phyloP scores from a whole-genome alignment of 495 filamentous ascomycete genomes.

The Penicillium bialowiezense region DNA sequence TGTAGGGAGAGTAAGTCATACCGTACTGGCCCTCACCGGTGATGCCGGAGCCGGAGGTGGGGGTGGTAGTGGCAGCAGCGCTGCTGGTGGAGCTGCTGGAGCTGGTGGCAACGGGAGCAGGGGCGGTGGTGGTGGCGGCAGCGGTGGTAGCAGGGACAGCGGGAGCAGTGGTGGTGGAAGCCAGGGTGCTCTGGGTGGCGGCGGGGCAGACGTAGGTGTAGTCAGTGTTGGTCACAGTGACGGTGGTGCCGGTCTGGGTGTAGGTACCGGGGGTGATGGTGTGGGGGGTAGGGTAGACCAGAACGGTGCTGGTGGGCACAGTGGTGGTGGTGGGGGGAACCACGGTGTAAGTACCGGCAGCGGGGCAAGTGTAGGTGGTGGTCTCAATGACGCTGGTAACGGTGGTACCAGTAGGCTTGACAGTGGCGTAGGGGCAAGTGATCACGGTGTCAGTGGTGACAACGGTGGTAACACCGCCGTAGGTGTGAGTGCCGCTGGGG shows the following conservation, averaged over 20 bases:
- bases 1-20: conserved; percentile 92
- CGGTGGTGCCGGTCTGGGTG: conserved; percentile 62
- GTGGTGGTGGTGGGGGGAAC: conserved; percentile 61
- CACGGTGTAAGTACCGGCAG: conserved; percentile 78
- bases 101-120: conserved; percentile 11
- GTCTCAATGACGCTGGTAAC: conserved; percentile 68
- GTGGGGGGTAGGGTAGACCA: conserved; percentile 65
- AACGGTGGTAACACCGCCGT: conserved; percentile 75
- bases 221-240: conserved; percentile 67
- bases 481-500: conserved; percentile 64
- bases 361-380: conserved; percentile 76
- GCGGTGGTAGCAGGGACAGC: conserved; percentile 20
- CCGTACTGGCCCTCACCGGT: conserved; percentile 65
- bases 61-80: conserved; percentile 14
- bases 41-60: conserved; percentile 12
- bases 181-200: conserved; percentile 33
- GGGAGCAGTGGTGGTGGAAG: conserved; percentile 21
- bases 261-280: conserved; percentile 70
- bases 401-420: conserved; percentile 56
- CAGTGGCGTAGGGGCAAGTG: conserved; percentile 70
- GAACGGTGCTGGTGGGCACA: conserved; percentile 50
- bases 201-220: conserved; percentile 73
- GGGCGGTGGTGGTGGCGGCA: conserved; percentile 19
- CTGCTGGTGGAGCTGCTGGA: conserved; percentile 7
- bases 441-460: conserved; percentile 68